Base-by-base conservation (phyloP, 768 basidiomycete genomes). In the Lentinula sp. region DNA sequence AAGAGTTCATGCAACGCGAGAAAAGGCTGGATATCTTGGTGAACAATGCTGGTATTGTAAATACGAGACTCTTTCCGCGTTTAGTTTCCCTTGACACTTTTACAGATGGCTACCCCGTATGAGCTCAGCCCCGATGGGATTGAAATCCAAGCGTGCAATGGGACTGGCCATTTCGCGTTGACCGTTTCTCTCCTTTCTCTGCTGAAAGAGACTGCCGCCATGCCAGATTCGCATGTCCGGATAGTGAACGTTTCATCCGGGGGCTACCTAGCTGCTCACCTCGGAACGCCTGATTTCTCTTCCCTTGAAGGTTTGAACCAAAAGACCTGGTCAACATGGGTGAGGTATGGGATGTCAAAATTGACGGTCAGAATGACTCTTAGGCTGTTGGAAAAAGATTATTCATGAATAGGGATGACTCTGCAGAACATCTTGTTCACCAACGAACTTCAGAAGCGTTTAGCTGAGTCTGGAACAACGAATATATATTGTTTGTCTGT, bases 1-100 rank as follows among this genome's bases (percentile, higher is more conserved):
- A 63, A 46, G 43, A 60, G 48, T 61, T 63, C 23, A n/a, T 63
- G 16, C 32, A 48, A 32, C 42, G 28, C 7, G 62, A 63, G 37
- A 39, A 5, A 20, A 60, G 62, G 36, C 60, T 63, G 20, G 62
- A 63, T 55, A 61, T 63, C 28, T 43, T 63, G n/a, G 54, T 63
- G 10, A 61, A 61, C 36, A 63, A 63, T 57, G 62, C 62, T 15
- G 62, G 62, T 5, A 49, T 63, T 56, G 59, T 63, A 56, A 43
- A 52, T 61, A 33, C 18, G 16, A 28, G 28, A 16, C 13, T 56
- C 23, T 28, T 41, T n/a, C 8, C 10, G 43, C 42, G 33, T 49
- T 20, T 35, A 33, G n/a, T n/a, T 15, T 49, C 15, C 0, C 15
- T 39, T 39, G 28, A 28, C 28, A 28, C 28, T 5, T 35, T 37